A percentile compares a stretch with the other conserved stretches of the same genome.
These are phyloP conservation scores for Austroboletus festivus DNA, from an alignment of 768 basidiomycete genomes.

Conservation along the genomic window DNA sequence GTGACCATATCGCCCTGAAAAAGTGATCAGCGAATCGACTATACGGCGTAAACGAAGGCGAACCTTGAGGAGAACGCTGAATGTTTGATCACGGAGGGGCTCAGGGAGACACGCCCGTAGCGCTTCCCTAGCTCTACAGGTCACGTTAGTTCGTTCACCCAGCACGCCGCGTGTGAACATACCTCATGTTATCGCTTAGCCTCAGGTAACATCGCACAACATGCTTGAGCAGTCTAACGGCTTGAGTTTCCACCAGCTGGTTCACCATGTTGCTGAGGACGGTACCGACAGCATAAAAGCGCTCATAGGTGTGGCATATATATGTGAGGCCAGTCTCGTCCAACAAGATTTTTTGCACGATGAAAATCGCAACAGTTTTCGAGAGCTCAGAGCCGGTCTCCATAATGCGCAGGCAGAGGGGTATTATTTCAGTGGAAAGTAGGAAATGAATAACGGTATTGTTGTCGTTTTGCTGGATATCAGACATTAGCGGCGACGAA, in stretches of 20 bases:
- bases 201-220: constrained; percentile 97
- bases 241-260: constrained; percentile 96
- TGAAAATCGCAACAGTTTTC: constrained; percentile 99
- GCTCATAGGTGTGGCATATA: constrained; percentile 99
- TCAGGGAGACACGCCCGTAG: constrained; percentile 94
- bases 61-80: constrained; percentile 87
- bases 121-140: constrained; percentile 85
- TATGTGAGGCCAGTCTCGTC: constrained; percentile 98
- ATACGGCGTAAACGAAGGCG: constrained; percentile 9
- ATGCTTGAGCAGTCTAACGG: constrained; percentile 93
- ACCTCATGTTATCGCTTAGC: constrained; percentile 94
- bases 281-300: constrained; percentile 98
- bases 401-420: constrained; percentile 98
- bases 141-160: constrained; percentile 9
- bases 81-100: constrained; percentile 91
- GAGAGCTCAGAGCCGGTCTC: constrained; percentile 98
- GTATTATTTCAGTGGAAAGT: constrained; percentile 98
- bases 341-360: constrained; percentile 95
- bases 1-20: constrained; percentile 94
- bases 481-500: constrained; percentile 10
- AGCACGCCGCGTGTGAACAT: constrained; percentile 27
- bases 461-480: constrained; percentile 92
- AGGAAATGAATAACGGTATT: constrained; percentile 98
- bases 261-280: constrained; percentile 99
- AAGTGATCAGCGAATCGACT: constrained; percentile 11